phyloP scores from a whole-genome alignment of 2,329 filamentous ascomycete species.

The Raffaelea arxii region DNA sequence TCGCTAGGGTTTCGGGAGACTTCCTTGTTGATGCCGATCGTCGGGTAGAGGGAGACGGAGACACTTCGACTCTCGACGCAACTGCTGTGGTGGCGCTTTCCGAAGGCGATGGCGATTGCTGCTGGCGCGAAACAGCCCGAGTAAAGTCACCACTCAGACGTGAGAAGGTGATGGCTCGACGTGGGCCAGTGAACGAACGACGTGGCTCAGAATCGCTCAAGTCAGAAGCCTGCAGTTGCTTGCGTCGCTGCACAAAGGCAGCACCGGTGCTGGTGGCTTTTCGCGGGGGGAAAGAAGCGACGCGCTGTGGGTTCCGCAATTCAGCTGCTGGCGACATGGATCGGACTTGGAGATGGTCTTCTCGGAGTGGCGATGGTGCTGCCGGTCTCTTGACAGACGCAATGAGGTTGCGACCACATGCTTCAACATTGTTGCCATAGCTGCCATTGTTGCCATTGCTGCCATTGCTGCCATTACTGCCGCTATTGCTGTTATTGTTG shows the following conservation, averaged over 20 bases:
- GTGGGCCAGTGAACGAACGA: not conserved
- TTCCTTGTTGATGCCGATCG: not conserved
- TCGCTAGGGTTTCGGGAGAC: not conserved
- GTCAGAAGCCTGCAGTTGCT: constrained; percentile 15
- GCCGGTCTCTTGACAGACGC: no score
- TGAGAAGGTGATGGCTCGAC: not conserved
- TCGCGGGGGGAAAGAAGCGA: constrained; percentile 19
- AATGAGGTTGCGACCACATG: no score
- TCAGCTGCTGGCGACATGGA: not conserved
- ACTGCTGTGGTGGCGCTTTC: not conserved
- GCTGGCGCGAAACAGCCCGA: not conserved
- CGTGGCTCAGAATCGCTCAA: constrained; percentile 12
- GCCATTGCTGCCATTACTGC: no score
- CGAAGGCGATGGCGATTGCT: not conserved
- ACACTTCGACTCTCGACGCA: not conserved
- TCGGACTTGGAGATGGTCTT: not conserved
- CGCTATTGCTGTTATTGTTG: no score
- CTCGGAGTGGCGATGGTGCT: not conserved
- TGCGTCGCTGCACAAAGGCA: constrained; percentile 33
- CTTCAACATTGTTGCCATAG: no score
- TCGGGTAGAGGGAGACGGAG: not conserved
- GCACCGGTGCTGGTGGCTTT: constrained; percentile 36
- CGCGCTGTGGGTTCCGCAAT: no score
- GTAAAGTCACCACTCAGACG: constrained; percentile 5
- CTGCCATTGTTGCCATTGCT: no score